Evolutionary conservation across 331 rosid species (phyloP).

Genomic region (Spiraea crenata): DNA sequence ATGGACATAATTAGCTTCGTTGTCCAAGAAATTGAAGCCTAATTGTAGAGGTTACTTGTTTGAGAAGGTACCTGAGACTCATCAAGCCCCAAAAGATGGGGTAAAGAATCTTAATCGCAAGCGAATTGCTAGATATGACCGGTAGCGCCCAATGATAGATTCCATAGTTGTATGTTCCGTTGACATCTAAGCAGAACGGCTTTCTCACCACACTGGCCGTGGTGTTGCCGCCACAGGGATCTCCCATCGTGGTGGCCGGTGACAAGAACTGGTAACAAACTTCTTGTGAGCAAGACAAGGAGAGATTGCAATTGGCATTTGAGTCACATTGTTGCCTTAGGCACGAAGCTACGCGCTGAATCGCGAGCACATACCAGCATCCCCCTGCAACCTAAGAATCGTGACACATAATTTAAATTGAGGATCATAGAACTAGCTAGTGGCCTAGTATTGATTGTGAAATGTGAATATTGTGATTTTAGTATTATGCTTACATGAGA

Average conservation of each 20-base stretch:
- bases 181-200: constrained; percentile 70
- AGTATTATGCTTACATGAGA: constrained; percentile 63
- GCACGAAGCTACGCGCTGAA: constrained; percentile 87
- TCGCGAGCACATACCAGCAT: constrained; percentile 97
- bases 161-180: constrained; percentile 84
- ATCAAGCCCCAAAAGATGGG: constrained; percentile 98
- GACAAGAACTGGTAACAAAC: constrained; percentile 62
- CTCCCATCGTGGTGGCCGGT: constrained; percentile 24
- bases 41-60: background rate
- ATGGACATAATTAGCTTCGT: background rate
- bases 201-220: constrained; percentile 37
- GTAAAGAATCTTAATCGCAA: constrained; percentile 84
- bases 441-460: background rate
- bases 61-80: constrained; percentile 74
- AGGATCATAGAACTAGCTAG: background rate
- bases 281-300: constrained; percentile 84
- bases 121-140: constrained; percentile 84
- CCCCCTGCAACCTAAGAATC: constrained; percentile 86
- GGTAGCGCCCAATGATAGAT: constrained; percentile 97
- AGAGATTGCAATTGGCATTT: constrained; percentile 53
- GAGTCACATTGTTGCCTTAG: constrained; percentile 71
- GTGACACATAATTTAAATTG: background rate
- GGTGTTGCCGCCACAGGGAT: constrained; percentile 64
- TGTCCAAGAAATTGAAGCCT: background rate
- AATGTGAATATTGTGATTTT: background rate